Evolutionary conservation across 2,329 filamentous ascomycete genomes (phyloP).

Genomic region (Trichothecium sympodiale): DNA sequence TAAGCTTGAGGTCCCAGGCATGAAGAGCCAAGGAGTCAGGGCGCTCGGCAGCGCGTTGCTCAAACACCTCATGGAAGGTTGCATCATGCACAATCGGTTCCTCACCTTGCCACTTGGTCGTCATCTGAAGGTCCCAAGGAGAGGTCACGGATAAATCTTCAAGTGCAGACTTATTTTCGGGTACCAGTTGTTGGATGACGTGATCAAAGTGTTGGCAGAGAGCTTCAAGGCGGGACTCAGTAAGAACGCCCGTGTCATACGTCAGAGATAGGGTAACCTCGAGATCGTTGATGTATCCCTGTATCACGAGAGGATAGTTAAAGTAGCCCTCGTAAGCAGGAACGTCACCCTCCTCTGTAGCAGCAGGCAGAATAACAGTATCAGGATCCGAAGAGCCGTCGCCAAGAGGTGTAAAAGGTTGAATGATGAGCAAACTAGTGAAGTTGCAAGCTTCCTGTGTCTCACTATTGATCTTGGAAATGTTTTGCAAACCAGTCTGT

Average conservation of each 20-base stretch:
- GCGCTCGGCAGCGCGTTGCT: neutral
- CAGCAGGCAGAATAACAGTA: too few species aligned
- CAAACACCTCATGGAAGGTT: neutral
- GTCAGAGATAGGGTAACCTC: slow-evolving; percentile 1
- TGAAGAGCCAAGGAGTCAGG: neutral
- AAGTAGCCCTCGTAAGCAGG: slow-evolving; percentile 2
- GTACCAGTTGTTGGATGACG: slow-evolving; percentile 1
- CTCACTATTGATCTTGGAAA: slow-evolving; percentile 8
- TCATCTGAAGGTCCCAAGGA: slow-evolving; percentile 1
- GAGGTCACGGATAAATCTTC: neutral
- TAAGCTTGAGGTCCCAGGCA: neutral
- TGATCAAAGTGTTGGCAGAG: slow-evolving; percentile 2
- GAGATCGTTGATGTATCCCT: slow-evolving; percentile 1
- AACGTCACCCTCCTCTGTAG: neutral
- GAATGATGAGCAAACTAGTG: slow-evolving; percentile 10
- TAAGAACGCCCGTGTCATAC: slow-evolving; percentile 3
- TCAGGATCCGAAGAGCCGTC: too few species aligned
- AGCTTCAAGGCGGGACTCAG: neutral
- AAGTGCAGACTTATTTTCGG: slow-evolving; percentile 1
- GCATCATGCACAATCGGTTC: neutral
- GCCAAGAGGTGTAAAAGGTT: slow-evolving; percentile 1
- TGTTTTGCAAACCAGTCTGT: slow-evolving; percentile 13
- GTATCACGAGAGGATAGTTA: slow-evolving; percentile 5
- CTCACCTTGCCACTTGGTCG: neutral
- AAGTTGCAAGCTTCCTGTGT: slow-evolving; percentile 11